These are phyloP conservation scores for Pyrenophora tritici-repentis DNA, from an alignment of 2,329 filamentous ascomycete species.

Conservation along the genomic window DNA sequence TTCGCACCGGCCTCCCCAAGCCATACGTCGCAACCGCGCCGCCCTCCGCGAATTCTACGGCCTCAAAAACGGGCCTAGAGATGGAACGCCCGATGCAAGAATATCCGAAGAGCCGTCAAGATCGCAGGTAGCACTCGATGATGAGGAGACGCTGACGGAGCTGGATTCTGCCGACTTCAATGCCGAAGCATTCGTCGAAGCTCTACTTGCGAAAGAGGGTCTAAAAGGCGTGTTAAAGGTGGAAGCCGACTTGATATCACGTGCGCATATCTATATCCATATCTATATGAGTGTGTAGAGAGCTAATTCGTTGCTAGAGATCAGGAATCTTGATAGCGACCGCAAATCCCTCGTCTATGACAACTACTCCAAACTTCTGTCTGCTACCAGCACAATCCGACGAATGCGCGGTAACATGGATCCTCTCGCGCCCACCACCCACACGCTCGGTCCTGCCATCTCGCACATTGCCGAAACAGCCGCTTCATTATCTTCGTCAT, in stretches of 20 bases:
- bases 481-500: conserved; percentile 46
- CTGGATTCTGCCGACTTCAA: conserved; percentile 77
- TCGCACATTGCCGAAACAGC: conserved; percentile 72
- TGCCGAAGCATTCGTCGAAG: conserved; percentile 68
- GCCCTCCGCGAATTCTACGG: conserved; percentile 96
- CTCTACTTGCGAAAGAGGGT: conserved; percentile 64
- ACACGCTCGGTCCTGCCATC: conserved; percentile 74
- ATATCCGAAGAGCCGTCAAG: conserved; percentile 40
- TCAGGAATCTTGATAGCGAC: conserved; percentile 89
- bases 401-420: conserved; percentile 87
- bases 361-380: conserved; percentile 95
- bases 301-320: conserved; percentile 58
- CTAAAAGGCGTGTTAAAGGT: conserved; percentile 71
- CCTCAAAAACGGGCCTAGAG: conserved; percentile 60
- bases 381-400: conserved; percentile 93
- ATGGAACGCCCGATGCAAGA: conserved; percentile 26
- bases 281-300: background rate
- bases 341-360: conserved; percentile 97
- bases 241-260: conserved; percentile 69
- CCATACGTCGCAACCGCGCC: conserved; percentile 72
- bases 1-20: conserved; percentile 40
- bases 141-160: conserved; percentile 66
- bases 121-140: conserved; percentile 45
- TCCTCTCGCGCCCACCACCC: conserved; percentile 73
- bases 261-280: conserved; percentile 35